Evolutionary conservation across 2,329 filamentous ascomycete species (phyloP).

Genomic region (Nannizziopsis arthrosporioides): DNA sequence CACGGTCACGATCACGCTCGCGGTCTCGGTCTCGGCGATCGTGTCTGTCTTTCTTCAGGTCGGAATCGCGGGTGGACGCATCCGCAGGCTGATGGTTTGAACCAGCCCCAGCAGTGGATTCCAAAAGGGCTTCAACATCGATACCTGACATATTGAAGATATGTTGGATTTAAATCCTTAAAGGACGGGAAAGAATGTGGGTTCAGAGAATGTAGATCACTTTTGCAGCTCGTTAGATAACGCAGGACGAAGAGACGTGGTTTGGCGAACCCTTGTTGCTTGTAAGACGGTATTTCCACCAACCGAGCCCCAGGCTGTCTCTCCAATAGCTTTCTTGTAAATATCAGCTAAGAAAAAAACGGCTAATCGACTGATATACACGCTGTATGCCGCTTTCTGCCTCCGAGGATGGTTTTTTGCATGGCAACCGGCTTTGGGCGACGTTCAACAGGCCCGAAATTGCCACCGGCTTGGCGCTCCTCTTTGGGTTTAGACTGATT

Average conservation of each 20-base stretch:
- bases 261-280: conserved; percentile 28
- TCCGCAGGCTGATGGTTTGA: conserved; percentile 15
- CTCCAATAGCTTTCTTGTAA: neutral
- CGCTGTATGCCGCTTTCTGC: too few species aligned
- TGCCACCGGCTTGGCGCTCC: too few species aligned
- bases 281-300: conserved; percentile 4
- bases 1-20: conserved; percentile 41
- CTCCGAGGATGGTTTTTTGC: neutral
- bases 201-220: conserved; percentile 27
- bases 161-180: conserved; percentile 21
- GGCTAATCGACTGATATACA: too few species aligned
- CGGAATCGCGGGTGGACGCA: conserved; percentile 40
- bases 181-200: conserved; percentile 20
- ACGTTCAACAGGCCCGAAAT: too few species aligned
- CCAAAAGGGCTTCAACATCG: conserved; percentile 83
- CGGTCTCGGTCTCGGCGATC: conserved; percentile 39
- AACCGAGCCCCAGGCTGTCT: neutral
- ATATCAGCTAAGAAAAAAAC: neutral
- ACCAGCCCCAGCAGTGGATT: conserved; percentile 59
- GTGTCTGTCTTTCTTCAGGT: conserved; percentile 42
- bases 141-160: conserved; percentile 50
- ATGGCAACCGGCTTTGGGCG: too few species aligned
- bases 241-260: conserved; percentile 18
- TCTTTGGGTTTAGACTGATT: too few species aligned
- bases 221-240: conserved; percentile 25